Percentiles rank a stretch among this genome's conserved stretches.
Conservation (phyloP, 495 filamentous ascomycete species). For the Neurospora discreta region DNA sequence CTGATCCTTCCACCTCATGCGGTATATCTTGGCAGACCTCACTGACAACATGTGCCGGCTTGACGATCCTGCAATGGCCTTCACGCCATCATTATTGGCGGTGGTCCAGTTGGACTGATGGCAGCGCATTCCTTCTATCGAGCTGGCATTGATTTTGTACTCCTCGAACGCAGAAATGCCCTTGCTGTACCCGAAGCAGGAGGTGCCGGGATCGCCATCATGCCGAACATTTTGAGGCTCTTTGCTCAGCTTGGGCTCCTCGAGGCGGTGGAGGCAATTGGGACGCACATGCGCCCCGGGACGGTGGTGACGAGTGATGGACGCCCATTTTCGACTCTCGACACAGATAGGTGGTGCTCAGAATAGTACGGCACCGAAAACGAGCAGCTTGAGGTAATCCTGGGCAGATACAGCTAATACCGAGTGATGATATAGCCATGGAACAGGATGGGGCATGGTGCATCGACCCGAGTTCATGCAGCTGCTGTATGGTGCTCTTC, state of each 20-base stretch:
- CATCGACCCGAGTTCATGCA: constrained; percentile 24
- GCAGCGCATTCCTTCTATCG: constrained; percentile 34
- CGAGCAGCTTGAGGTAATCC: not conserved
- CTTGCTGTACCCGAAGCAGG: constrained; percentile 22
- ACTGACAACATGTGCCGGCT: not conserved
- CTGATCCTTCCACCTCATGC: not conserved
- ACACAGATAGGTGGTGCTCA: not conserved
- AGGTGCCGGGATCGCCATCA: constrained; percentile 33
- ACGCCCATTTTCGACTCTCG: not conserved
- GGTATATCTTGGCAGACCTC: not conserved
- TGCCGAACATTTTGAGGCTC: constrained; percentile 22
- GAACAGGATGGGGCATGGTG: constrained; percentile 7
- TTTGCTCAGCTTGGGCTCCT: constrained; percentile 39
- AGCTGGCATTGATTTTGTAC: constrained; percentile 35
- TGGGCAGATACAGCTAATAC: not conserved
- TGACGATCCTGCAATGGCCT: not conserved
- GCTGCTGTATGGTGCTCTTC: constrained; percentile 23
- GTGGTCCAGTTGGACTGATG: constrained; percentile 38
- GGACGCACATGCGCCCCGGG: constrained; percentile 14
- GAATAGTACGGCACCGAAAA: not conserved
- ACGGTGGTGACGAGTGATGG: constrained; percentile 1
- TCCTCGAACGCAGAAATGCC: constrained; percentile 32
- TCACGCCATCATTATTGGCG: constrained; percentile 37
- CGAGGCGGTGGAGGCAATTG: constrained; percentile 16
- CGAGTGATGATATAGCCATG: not conserved